These are phyloP conservation scores for Monosporozyma yasuniensis DNA, from an alignment of 805 yeast genomes.

Conservation along the genomic window DNA sequence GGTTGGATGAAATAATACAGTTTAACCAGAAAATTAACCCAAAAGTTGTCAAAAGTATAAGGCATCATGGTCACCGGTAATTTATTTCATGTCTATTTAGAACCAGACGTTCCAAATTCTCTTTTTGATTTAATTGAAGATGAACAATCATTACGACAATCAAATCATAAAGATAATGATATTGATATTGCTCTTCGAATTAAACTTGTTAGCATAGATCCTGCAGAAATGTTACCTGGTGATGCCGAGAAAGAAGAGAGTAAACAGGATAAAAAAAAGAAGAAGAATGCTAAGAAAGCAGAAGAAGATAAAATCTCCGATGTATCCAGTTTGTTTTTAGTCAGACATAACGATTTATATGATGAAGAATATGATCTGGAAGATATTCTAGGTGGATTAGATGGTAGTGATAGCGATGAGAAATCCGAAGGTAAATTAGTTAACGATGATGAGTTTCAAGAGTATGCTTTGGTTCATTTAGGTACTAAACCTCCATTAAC, in stretches of 20 bases:
- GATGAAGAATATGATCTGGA: slow-evolving; percentile 34
- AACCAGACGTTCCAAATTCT: neutral
- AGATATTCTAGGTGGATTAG: slow-evolving; percentile 31
- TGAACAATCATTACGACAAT: neutral
- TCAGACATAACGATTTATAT: slow-evolving; percentile 48
- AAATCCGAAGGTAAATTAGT: slow-evolving; percentile 33
- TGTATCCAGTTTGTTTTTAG: slow-evolving; percentile 78
- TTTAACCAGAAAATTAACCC: neutral
- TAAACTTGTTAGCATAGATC: slow-evolving; percentile 74
- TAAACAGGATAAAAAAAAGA: slow-evolving; percentile 31
- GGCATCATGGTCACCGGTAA: neutral
- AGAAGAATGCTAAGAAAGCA: slow-evolving; percentile 30
- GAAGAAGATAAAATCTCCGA: no score
- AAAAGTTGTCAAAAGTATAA: neutral
- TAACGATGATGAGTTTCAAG: slow-evolving; percentile 65
- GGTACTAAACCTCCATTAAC: slow-evolving; percentile 51
- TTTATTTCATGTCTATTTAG: slow-evolving; percentile 1
- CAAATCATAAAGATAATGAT: neutral
- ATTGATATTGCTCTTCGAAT: neutral
- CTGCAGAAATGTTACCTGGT: slow-evolving; percentile 44
- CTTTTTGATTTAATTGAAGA: slow-evolving; percentile 1
- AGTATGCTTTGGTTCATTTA: slow-evolving; percentile 74
- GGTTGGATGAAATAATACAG: neutral
- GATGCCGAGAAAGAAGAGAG: neutral
- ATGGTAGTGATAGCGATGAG: slow-evolving; percentile 37